A percentile compares a stretch with the other conserved stretches of the same genome.
Conservation (phyloP, 1,284 basidiomycete genomes). For the Exobasidium cylindrosporum region DNA sequence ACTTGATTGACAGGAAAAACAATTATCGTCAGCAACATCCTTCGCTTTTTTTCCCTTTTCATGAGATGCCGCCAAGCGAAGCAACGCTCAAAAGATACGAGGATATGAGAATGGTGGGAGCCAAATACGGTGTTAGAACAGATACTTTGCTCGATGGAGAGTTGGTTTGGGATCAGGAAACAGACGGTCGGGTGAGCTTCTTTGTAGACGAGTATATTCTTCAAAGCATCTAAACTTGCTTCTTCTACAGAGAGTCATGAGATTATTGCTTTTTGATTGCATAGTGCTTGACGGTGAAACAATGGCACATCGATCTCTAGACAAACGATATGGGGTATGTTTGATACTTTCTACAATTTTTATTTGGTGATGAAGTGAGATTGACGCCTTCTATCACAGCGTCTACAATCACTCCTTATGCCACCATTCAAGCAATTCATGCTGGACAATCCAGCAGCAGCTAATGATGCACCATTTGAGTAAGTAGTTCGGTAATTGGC, state of each 20-base stretch:
- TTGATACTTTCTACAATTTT: conserved; percentile 2
- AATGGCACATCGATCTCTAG: conserved; percentile 76
- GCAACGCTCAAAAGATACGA: conserved; percentile 13
- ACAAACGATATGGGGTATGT: conserved; percentile 85
- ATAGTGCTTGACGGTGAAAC: conserved; percentile 81
- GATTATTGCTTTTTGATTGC: conserved; percentile 88
- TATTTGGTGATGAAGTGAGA: conserved; percentile 12
- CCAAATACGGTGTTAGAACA: conserved; percentile 59
- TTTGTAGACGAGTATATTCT: neutral
- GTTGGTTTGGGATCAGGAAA: conserved; percentile 82
- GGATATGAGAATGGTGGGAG: neutral
- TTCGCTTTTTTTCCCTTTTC: conserved; percentile 75
- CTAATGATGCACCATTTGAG: conserved; percentile 75
- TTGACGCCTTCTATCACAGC: conserved; percentile 59
- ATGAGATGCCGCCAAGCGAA: conserved; percentile 21
- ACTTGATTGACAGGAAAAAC: conserved; percentile 86
- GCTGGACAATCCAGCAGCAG: conserved; percentile 67
- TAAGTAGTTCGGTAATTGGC: too few relatives aligned
- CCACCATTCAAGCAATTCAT: conserved; percentile 74
- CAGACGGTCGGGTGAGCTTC: conserved; percentile 22
- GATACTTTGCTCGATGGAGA: conserved; percentile 89
- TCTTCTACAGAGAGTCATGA: conserved; percentile 66
- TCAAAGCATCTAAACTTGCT: neutral
- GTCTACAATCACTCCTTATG: conserved; percentile 77
- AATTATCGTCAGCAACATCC: conserved; percentile 68